Evolutionary conservation across 805 yeast genomes (phyloP), one percentile per base, ranked within the genome.

Genomic region (Yueomyces sp.): DNA sequence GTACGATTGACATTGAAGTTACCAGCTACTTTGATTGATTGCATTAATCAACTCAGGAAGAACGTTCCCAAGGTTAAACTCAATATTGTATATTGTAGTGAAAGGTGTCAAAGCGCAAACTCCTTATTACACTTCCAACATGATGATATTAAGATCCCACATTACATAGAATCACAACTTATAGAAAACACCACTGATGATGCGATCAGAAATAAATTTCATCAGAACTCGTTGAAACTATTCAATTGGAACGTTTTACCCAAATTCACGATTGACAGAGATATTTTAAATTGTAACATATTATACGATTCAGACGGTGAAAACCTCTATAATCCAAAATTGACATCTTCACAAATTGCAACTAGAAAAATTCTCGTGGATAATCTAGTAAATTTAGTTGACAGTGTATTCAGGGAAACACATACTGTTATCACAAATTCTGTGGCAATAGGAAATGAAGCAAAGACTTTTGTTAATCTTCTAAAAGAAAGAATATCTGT

Each of bases 281-380:
- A 59, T 39, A 40, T 59, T 27, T 43, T 60, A 7, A 39, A 51
- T n/a, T 47, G 56, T 12, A 45, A 52, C 37, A 28, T 53, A 4
- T 40, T 59, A 29, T 52, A 45, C 45, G 59, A 58, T 42, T 38
- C 41, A 4, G 56, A 54, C 3, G 47, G 51, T n/a, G 54, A 53
- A 33, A 55, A 50, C 43, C 36, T 60, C 49, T 60, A 57, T 39
- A 39, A 42, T 5, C 63, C 63, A 1, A 44, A 41, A 3, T 40
- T 42, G 8, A 19, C 30, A 5, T 54, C 59, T 12, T 43, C 55
- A 47, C 48, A 51, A 33, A 42, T 47, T 2, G 56, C 60, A 3
- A 54, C 62, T 1, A 51, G 59, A 40, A 43, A 45, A 19, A 46
- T 60, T 26, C 42, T 60, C 7, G 27, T 50, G 11, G 62, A 59